A percentile compares a stretch with the other conserved stretches of the same genome.
Conservation (phyloP, 2,329 filamentous ascomycete genomes). For the Fusarium succisae region DNA sequence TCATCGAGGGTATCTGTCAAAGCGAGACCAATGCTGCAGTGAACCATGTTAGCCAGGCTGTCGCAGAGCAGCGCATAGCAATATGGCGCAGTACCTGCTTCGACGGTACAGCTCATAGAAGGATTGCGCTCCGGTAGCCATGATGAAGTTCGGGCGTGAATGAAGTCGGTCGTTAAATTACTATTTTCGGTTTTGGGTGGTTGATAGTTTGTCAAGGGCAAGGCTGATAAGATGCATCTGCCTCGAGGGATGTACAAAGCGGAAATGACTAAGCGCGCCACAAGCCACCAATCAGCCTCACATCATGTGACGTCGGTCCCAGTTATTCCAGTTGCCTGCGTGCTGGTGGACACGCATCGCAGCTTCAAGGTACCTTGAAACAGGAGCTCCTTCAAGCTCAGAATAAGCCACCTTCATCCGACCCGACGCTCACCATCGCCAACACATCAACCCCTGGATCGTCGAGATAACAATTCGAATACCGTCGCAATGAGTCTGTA, state of each 20-base stretch:
- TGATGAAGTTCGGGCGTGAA: conserved; percentile 39
- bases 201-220: conserved; percentile 19
- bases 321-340: conserved; percentile 38
- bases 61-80: conserved; percentile 45
- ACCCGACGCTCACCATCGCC: conserved; percentile 33
- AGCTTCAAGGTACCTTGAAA: conserved; percentile 40
- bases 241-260: conserved; percentile 15
- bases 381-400: conserved; percentile 45
- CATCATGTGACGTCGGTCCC: conserved; percentile 50
- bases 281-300: conserved; percentile 32
- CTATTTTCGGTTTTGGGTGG: not conserved
- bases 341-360: conserved; percentile 39
- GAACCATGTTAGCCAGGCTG: conserved; percentile 38
- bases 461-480: conserved; percentile 37
- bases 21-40: conserved; percentile 83
- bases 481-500: conserved; percentile 71
- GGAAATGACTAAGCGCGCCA: conserved; percentile 41
- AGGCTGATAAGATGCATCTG: conserved; percentile 25
- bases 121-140: conserved; percentile 63
- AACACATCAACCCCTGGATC: conserved; percentile 28
- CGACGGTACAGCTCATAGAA: conserved; percentile 97
- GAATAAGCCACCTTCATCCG: conserved; percentile 28
- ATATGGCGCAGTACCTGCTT: conserved; percentile 78
- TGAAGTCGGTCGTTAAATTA: not conserved
- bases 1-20: conserved; percentile 98